These are phyloP conservation scores for Penstemon barbatus DNA, from an alignment of 257 asterid species.

Conservation along the genomic window DNA sequence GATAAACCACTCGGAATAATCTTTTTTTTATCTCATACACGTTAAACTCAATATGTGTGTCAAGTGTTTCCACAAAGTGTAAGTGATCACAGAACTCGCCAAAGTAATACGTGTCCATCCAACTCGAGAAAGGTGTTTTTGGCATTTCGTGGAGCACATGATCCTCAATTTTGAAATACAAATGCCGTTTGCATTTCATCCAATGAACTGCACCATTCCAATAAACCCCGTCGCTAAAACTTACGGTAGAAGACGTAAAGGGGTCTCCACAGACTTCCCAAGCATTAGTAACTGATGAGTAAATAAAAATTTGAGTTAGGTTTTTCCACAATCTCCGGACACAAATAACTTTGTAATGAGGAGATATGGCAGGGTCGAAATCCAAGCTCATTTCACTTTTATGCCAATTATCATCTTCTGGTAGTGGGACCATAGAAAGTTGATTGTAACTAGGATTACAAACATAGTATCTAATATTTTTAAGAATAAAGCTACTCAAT, in stretches of 20 bases:
- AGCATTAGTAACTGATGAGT: constrained; percentile 31
- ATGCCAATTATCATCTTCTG: background rate
- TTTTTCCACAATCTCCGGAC: background rate
- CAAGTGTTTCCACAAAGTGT: constrained; percentile 21
- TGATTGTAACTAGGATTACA: constrained; percentile 35
- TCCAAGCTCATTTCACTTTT: constrained; percentile 31
- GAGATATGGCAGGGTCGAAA: constrained; percentile 45
- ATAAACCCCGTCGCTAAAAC: constrained; percentile 19
- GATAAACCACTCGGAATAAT: constrained; percentile 35
- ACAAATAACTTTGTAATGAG: constrained; percentile 41
- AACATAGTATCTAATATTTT: constrained; percentile 20
- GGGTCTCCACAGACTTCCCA: constrained; percentile 30
- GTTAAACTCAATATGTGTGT: background rate
- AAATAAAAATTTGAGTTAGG: constrained; percentile 16
- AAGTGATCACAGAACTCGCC: constrained; percentile 35
- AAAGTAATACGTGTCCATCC: constrained; percentile 13
- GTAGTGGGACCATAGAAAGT: constrained; percentile 12
- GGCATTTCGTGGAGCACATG: background rate
- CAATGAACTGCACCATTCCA: constrained; percentile 28
- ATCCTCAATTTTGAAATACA: constrained; percentile 17
- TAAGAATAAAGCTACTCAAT: too few relatives aligned
- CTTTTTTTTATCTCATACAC: constrained; percentile 35
- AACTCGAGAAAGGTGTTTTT: constrained; percentile 10
- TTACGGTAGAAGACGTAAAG: background rate
- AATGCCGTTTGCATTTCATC: background rate